Percentiles rank a stretch among this genome's conserved stretches.
These are phyloP conservation scores for Botrytis sinoallii DNA, from an alignment of 2,329 filamentous ascomycete species.

Conservation along the genomic window DNA sequence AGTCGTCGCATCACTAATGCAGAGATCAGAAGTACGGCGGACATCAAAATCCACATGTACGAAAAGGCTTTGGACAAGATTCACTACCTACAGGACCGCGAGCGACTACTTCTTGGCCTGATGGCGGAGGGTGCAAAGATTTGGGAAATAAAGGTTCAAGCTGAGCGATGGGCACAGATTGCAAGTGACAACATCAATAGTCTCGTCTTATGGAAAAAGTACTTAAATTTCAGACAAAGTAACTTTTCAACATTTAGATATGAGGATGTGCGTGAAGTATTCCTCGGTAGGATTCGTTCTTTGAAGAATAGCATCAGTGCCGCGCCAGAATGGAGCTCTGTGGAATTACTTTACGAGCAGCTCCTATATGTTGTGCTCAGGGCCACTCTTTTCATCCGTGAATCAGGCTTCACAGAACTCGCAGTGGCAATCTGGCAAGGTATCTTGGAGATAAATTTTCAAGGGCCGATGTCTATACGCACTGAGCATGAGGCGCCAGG, in stretches of 20 bases:
- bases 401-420: conserved; percentile 75
- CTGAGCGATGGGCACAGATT: conserved; percentile 63
- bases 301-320: conserved; percentile 32
- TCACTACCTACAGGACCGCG: conserved; percentile 45
- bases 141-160: conserved; percentile 64
- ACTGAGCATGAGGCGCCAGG: conserved; percentile 8
- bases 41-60: conserved; percentile 77
- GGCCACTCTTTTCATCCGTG: conserved; percentile 68
- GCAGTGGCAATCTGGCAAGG: conserved; percentile 82
- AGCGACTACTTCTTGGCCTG: conserved; percentile 62
- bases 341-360: conserved; percentile 36
- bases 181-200: conserved; percentile 54
- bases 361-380: conserved; percentile 71
- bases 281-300: conserved; percentile 56
- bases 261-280: conserved; percentile 59
- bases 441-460: conserved; percentile 68
- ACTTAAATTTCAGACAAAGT: conserved; percentile 70
- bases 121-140: conserved; percentile 72
- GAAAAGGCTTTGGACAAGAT: conserved; percentile 69
- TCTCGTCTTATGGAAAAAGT: conserved; percentile 68
- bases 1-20: conserved; percentile 52
- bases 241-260: conserved; percentile 65
- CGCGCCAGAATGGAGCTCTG: background rate
- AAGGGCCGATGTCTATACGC: conserved; percentile 45
- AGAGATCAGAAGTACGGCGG: conserved; percentile 67